These are phyloP conservation scores for Tolypocladium nubicola DNA, from an alignment of 2,329 filamentous ascomycete species.

Conservation along the genomic window DNA sequence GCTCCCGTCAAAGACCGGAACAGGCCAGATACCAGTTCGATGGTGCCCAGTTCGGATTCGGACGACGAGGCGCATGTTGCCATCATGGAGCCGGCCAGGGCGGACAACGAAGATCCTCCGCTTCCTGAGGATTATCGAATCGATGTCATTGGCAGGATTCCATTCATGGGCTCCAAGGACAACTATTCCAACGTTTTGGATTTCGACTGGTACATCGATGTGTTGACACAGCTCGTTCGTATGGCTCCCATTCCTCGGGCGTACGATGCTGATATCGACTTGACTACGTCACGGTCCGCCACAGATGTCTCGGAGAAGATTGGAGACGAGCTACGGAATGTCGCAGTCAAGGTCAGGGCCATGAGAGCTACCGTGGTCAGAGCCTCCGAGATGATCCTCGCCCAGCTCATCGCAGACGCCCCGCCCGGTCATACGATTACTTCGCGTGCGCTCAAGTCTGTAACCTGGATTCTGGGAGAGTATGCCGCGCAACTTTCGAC, in stretches of 20 bases:
- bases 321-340: slow-evolving; percentile 76
- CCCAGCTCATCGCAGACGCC: slow-evolving; percentile 41
- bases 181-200: slow-evolving; percentile 80
- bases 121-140: slow-evolving; percentile 79
- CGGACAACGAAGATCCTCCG: slow-evolving; percentile 37
- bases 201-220: slow-evolving; percentile 96
- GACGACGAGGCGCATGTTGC: slow-evolving; percentile 39
- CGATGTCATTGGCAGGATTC: slow-evolving; percentile 71
- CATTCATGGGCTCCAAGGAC: slow-evolving; percentile 81
- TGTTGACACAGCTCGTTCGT: slow-evolving; percentile 75
- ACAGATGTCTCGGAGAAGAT: slow-evolving; percentile 57
- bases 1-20: slow-evolving; percentile 38
- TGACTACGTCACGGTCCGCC: slow-evolving; percentile 11
- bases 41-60: slow-evolving; percentile 31
- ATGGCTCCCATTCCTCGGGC: slow-evolving; percentile 45
- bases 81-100: slow-evolving; percentile 21
- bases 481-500: slow-evolving; percentile 63
- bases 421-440: slow-evolving; percentile 45
- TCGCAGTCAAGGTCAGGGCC: slow-evolving; percentile 83
- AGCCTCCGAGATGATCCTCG: slow-evolving; percentile 68
- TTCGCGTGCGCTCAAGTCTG: slow-evolving; percentile 60
- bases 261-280: slow-evolving; percentile 24
- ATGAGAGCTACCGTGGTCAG: slow-evolving; percentile 71
- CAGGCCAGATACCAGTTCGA: slow-evolving; percentile 32
- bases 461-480: slow-evolving; percentile 83